Conservation (phyloP, 192 early-diverging fungal genomes). For the Phycomyces nitens region DNA sequence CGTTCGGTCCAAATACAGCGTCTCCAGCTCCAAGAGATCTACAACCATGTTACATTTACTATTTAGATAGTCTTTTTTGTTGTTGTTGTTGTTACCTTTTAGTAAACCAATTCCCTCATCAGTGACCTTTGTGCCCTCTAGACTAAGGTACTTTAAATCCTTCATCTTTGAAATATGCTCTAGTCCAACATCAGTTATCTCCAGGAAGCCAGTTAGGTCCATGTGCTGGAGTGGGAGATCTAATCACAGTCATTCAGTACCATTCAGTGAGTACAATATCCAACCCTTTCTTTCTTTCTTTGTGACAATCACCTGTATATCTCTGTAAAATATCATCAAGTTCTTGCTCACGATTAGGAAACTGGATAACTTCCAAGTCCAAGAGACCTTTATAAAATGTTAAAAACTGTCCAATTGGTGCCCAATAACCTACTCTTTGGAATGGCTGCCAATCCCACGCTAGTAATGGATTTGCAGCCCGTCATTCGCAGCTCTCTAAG, state of each 20-base stretch:
- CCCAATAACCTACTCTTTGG: background rate
- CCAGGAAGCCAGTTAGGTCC: slow-evolving; percentile 42
- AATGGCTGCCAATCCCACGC: background rate
- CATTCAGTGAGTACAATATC: too few species aligned
- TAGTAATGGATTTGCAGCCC: slow-evolving; percentile 7
- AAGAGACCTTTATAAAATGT: slow-evolving; percentile 1
- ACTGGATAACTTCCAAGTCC: slow-evolving; percentile 21
- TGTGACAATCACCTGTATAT: slow-evolving; percentile 30
- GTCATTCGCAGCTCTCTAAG: slow-evolving; percentile 1
- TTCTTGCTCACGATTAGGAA: slow-evolving; percentile 51
- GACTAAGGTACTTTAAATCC: slow-evolving; percentile 37
- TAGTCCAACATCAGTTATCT: slow-evolving; percentile 42
- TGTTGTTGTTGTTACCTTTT: slow-evolving; percentile 5
- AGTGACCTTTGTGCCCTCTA: slow-evolving; percentile 47
- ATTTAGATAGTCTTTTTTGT: background rate
- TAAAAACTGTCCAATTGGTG: too few species aligned
- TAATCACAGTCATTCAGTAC: slow-evolving; percentile 18
- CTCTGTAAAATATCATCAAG: slow-evolving; percentile 35
- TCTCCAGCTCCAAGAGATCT: slow-evolving; percentile 31
- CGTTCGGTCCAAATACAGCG: slow-evolving; percentile 45
- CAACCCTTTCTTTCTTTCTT: too few species aligned
- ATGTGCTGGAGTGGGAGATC: slow-evolving; percentile 42
- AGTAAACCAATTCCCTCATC: slow-evolving; percentile 40
- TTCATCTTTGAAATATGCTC: slow-evolving; percentile 31
- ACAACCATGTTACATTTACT: slow-evolving; percentile 2